Evolutionary conservation across 257 asterid species (phyloP).

Genomic region (Solanum pennellii): DNA sequence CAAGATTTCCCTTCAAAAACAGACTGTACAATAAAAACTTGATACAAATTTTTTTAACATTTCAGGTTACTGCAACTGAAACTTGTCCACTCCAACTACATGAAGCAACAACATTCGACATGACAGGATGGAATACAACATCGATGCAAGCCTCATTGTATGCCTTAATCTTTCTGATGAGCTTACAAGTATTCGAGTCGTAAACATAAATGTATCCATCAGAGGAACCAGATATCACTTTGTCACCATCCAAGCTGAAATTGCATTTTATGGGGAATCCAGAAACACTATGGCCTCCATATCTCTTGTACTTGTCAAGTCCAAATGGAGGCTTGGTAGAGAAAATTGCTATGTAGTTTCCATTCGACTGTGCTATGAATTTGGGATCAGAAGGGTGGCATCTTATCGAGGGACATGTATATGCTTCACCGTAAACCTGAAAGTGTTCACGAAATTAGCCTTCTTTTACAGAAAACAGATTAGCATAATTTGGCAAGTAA

Average conservation of each 20-base stretch:
- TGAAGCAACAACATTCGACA: conserved; percentile 56
- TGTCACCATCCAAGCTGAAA: conserved; percentile 60
- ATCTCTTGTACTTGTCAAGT: conserved; percentile 73
- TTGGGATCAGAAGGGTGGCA: conserved; percentile 74
- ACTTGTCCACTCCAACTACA: conserved; percentile 83
- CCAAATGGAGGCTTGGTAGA: conserved; percentile 58
- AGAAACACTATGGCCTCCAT: conserved; percentile 66
- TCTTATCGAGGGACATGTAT: conserved; percentile 68
- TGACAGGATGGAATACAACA: conserved; percentile 62
- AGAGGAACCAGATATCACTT: conserved; percentile 64
- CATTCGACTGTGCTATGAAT: conserved; percentile 87
- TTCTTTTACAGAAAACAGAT: not conserved
- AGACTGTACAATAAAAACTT: not conserved
- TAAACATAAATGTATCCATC: conserved; percentile 73
- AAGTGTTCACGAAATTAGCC: not conserved
- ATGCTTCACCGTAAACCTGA: conserved; percentile 88
- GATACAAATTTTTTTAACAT: not conserved
- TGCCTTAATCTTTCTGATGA: conserved; percentile 49
- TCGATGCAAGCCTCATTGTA: conserved; percentile 59
- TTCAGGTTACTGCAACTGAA: conserved; percentile 11
- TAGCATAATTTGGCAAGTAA: not conserved
- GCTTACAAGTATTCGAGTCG: conserved; percentile 45
- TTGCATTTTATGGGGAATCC: conserved; percentile 88
- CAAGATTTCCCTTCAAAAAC: not conserved
- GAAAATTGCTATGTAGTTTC: conserved; percentile 82